Conservation (phyloP, 1,139 yeast species). For the Eremothecium cymbalariae region DNA sequence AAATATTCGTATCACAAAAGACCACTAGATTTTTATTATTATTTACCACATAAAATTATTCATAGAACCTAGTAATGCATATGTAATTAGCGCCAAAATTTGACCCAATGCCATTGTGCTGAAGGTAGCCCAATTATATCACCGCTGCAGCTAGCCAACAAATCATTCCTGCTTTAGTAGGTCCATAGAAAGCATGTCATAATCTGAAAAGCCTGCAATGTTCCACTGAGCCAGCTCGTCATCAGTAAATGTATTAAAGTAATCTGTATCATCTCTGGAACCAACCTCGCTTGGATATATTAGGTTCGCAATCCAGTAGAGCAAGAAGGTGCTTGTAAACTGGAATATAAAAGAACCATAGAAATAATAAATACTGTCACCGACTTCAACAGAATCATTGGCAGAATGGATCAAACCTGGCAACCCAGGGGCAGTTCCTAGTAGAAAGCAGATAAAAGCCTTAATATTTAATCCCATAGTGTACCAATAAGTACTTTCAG, state of each 20-base stretch:
- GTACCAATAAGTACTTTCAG: conserved; percentile 31
- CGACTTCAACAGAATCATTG: conserved; percentile 17
- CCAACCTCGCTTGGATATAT: conserved; percentile 22
- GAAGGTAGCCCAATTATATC: too few relatives aligned
- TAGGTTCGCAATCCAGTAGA: conserved; percentile 3
- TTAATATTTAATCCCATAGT: conserved; percentile 31
- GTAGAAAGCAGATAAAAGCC: conserved; percentile 22
- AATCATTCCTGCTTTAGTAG: too few relatives aligned
- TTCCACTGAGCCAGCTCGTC: conserved; percentile 11
- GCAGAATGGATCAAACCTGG: conserved; percentile 28
- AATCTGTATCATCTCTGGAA: conserved; percentile 32
- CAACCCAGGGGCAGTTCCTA: conserved; percentile 23
- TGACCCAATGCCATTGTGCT: too few relatives aligned
- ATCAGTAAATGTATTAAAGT: conserved; percentile 33
- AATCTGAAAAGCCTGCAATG: too few relatives aligned
- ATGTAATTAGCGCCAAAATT: too few relatives aligned
- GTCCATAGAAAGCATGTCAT: too few relatives aligned
- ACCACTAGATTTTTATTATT: too few relatives aligned
- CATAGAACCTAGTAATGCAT: too few relatives aligned
- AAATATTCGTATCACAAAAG: too few relatives aligned
- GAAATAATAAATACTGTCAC: conserved; percentile 16
- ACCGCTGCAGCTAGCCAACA: too few relatives aligned
- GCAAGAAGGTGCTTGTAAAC: conserved; percentile 5
- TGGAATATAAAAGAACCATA: conserved; percentile 21
- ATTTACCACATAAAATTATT: too few relatives aligned